Conservation (phyloP, 805 yeast species). For the Brettanomyces anomalus region DNA sequence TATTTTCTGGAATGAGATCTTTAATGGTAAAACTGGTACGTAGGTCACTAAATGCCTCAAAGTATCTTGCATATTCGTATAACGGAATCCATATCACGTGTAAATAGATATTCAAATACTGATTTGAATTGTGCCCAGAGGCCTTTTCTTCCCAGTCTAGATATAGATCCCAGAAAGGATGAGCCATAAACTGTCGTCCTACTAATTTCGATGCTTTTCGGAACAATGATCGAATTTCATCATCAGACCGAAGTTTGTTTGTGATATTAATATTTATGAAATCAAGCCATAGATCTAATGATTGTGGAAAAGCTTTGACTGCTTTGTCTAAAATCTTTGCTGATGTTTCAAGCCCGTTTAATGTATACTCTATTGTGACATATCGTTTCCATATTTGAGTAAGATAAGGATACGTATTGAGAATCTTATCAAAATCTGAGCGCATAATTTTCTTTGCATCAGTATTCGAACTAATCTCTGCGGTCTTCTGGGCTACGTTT, state of each 20-base stretch:
- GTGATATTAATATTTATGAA: conserved; percentile 46
- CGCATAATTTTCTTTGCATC: conserved; percentile 12
- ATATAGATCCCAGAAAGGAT: conserved; percentile 75
- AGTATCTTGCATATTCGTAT: conserved; percentile 80
- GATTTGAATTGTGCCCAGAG: conserved; percentile 26
- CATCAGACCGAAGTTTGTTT: conserved; percentile 25
- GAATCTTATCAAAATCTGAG: conserved; percentile 30
- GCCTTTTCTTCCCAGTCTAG: conserved; percentile 47
- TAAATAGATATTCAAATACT: conserved; percentile 33
- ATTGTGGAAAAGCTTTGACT: conserved; percentile 42
- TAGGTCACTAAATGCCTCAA: conserved; percentile 37
- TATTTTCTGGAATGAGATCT: conserved; percentile 23
- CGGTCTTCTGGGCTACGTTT: conserved; percentile 14
- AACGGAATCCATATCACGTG: conserved; percentile 53
- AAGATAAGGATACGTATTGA: conserved; percentile 49
- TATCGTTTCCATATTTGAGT: conserved; percentile 58
- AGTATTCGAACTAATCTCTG: conserved; percentile 7
- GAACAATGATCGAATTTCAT: conserved; percentile 34
- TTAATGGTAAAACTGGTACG: conserved; percentile 26
- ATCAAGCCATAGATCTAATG: conserved; percentile 63
- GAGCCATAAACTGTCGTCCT: conserved; percentile 71
- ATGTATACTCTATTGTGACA: conserved; percentile 44
- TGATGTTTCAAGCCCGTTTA: conserved; percentile 46
- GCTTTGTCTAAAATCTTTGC: conserved; percentile 35
- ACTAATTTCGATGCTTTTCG: conserved; percentile 38